Evolutionary conservation across 805 yeast species (phyloP).

Genomic region (Ogataea populi-albae): DNA sequence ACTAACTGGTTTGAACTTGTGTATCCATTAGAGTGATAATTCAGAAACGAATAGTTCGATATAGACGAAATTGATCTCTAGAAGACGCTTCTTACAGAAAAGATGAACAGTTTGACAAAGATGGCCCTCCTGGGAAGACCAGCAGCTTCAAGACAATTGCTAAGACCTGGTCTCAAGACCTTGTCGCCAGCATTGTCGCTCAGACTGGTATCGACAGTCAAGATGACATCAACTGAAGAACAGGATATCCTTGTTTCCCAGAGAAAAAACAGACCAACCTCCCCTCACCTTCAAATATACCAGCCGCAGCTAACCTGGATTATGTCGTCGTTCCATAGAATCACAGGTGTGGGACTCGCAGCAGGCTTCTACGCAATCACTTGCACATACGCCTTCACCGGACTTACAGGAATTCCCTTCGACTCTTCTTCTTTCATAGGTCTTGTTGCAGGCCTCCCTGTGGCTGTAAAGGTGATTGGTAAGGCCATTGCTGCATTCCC

Average conservation of each 20-base stretch:
- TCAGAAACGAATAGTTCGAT: too few relatives aligned
- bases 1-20: too few relatives aligned
- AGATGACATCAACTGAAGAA: slow-evolving; percentile 60
- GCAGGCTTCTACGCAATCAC: slow-evolving; percentile 76
- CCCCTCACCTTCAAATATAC: slow-evolving; percentile 89
- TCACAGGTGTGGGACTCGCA: slow-evolving; percentile 83
- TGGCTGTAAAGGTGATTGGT: slow-evolving; percentile 53
- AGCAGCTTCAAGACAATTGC: slow-evolving; percentile 14
- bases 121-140: slow-evolving; percentile 4
- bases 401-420: slow-evolving; percentile 56
- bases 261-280: slow-evolving; percentile 82
- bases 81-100: too few relatives aligned
- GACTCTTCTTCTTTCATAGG: slow-evolving; percentile 54
- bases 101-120: too few relatives aligned
- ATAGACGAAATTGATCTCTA: too few relatives aligned
- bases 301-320: slow-evolving; percentile 86
- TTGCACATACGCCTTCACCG: slow-evolving; percentile 67
- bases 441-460: slow-evolving; percentile 61
- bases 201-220: slow-evolving; percentile 40
- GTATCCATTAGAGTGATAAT: too few relatives aligned
- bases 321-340: slow-evolving; percentile 79
- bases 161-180: slow-evolving; percentile 13
- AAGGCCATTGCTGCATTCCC: slow-evolving; percentile 78
- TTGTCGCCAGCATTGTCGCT: slow-evolving; percentile 13
- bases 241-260: slow-evolving; percentile 71